These are phyloP conservation scores for Fusarium torreyae DNA, from an alignment of 2,329 filamentous ascomycete species.

Conservation along the genomic window DNA sequence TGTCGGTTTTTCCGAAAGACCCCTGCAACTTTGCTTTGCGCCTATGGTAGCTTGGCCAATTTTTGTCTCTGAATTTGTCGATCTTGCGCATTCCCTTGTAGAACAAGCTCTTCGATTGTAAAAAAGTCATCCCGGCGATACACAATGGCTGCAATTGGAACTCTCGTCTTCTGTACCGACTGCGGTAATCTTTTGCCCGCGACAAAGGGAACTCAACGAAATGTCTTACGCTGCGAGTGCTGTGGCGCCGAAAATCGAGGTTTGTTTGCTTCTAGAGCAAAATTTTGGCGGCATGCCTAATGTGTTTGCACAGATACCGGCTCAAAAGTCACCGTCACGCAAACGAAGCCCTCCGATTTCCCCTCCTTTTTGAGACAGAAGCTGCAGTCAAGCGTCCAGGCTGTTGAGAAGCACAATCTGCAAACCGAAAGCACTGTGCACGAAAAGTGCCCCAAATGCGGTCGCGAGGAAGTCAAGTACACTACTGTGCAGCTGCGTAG, in stretches of 20 bases:
- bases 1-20: slow-evolving; percentile 53
- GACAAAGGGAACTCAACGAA: slow-evolving; percentile 82
- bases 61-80: slow-evolving; percentile 48
- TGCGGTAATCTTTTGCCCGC: slow-evolving; percentile 92
- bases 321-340: slow-evolving; percentile 82
- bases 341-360: slow-evolving; percentile 91
- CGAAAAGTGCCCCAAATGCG: slow-evolving; percentile 85
- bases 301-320: slow-evolving; percentile 71
- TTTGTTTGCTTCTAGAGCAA: slow-evolving; percentile 56
- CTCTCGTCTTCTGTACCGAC: slow-evolving; percentile 91
- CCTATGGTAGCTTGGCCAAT: slow-evolving; percentile 46
- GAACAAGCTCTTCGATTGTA: slow-evolving; percentile 22
- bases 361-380: slow-evolving; percentile 91
- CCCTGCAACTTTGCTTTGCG: slow-evolving; percentile 26
- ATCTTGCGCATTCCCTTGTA: slow-evolving; percentile 15
- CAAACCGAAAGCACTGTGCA: slow-evolving; percentile 78
- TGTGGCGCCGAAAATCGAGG: slow-evolving; percentile 90
- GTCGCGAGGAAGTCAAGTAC: slow-evolving; percentile 85
- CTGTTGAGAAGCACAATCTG: slow-evolving; percentile 82
- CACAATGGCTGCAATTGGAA: slow-evolving; percentile 89
- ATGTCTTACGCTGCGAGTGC: slow-evolving; percentile 84
- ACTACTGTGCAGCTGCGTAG: slow-evolving; percentile 88
- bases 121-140: slow-evolving; percentile 18
- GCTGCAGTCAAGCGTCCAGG: slow-evolving; percentile 85
- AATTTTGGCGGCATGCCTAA: slow-evolving; percentile 30